A percentile compares a stretch with the other conserved stretches of the same genome.
These are phyloP conservation scores for Pochonia chlamydosporia DNA, from an alignment of 2,329 filamentous ascomycete species.

Conservation along the genomic window DNA sequence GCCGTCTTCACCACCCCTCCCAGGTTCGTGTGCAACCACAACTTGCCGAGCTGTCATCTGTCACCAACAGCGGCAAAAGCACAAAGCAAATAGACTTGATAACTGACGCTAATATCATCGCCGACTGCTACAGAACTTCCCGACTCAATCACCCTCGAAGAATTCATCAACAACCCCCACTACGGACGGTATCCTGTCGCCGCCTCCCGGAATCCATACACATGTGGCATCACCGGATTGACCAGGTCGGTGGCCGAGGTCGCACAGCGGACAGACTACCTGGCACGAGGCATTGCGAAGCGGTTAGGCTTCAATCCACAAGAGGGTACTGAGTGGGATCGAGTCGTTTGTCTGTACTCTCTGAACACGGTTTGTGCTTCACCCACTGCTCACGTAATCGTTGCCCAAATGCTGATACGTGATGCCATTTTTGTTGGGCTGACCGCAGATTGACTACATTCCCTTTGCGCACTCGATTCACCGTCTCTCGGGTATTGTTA, in stretches of 20 bases:
- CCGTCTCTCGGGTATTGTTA: slow-evolving; percentile 66
- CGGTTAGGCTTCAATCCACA: slow-evolving; percentile 67
- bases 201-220: slow-evolving; percentile 65
- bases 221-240: slow-evolving; percentile 67
- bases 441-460: slow-evolving; percentile 62
- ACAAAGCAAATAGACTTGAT: neutral
- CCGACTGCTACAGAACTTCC: slow-evolving; percentile 46
- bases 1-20: slow-evolving; percentile 54
- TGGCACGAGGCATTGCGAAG: slow-evolving; percentile 64
- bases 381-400: neutral
- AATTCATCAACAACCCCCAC: slow-evolving; percentile 71
- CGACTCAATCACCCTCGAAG: slow-evolving; percentile 66
- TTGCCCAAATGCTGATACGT: neutral
- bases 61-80: neutral
- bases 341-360: slow-evolving; percentile 71
- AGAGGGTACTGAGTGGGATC: slow-evolving; percentile 72
- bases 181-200: slow-evolving; percentile 61
- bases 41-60: neutral
- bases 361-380: slow-evolving; percentile 61
- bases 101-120: slow-evolving; percentile 5
- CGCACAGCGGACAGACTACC: slow-evolving; percentile 56
- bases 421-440: neutral
- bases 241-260: slow-evolving; percentile 60
- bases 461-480: slow-evolving; percentile 70
- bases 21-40: slow-evolving; percentile 34